Percentiles rank a stretch among this genome's conserved stretches.
Evolutionary conservation across 805 yeast genomes (phyloP).

Genomic region (Metschnikowia cubensis): DNA sequence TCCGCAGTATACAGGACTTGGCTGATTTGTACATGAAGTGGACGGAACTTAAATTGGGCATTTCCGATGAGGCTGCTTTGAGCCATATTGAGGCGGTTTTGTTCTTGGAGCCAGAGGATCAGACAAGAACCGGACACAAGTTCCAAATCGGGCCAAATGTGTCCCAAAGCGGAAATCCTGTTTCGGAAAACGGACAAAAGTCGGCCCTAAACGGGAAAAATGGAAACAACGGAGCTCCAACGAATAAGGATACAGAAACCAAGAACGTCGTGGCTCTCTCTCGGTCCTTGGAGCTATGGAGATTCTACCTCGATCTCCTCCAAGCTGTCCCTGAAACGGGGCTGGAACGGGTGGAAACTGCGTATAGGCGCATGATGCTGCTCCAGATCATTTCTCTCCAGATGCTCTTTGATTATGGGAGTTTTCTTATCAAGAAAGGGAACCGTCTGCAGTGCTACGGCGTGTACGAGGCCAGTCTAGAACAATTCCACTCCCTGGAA

Average conservation of each 20-base stretch:
- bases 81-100: conserved; percentile 32
- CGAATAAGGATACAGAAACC: background rate
- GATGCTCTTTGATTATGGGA: conserved; percentile 62
- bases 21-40: conserved; percentile 70
- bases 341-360: conserved; percentile 19
- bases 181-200: too few species aligned
- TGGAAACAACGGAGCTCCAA: too few species aligned
- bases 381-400: conserved; percentile 67
- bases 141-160: too few species aligned
- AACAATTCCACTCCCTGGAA: conserved; percentile 54
- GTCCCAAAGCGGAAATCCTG: too few species aligned
- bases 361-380: conserved; percentile 29
- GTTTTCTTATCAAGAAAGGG: conserved; percentile 47
- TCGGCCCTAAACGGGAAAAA: too few species aligned
- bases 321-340: conserved; percentile 49
- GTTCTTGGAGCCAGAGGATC: conserved; percentile 1
- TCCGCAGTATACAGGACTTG: conserved; percentile 55
- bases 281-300: conserved; percentile 67
- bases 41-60: conserved; percentile 61
- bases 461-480: conserved; percentile 68
- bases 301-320: conserved; percentile 63
- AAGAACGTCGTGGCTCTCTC: conserved; percentile 28
- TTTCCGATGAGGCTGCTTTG: conserved; percentile 41
- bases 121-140: too few species aligned
- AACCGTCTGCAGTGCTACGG: conserved; percentile 49